Evolutionary conservation across 768 basidiomycete genomes (phyloP).

Genomic region (Suillus fuscotomentosus): DNA sequence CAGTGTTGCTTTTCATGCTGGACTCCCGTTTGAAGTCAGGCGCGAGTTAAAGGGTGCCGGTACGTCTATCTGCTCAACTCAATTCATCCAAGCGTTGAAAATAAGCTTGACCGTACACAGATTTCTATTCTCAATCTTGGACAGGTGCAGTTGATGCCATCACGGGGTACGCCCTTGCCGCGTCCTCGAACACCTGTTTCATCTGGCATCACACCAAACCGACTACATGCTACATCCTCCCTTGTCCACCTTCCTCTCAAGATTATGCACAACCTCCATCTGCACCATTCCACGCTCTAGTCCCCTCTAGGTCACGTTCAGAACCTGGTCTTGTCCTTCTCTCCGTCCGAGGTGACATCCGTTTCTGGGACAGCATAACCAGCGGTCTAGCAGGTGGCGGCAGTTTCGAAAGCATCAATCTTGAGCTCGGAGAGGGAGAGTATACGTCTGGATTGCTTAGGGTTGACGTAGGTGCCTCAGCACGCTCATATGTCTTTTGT

Average conservation of each 20-base stretch:
- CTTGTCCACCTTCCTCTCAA: conserved; percentile 54
- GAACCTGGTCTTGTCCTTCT: conserved; percentile 89
- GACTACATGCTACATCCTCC: conserved; percentile 80
- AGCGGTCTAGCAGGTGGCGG: conserved; percentile 82
- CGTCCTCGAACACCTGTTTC: conserved; percentile 72
- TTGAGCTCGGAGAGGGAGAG: conserved; percentile 48
- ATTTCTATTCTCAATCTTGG: conserved; percentile 66
- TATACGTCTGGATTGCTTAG: conserved; percentile 66
- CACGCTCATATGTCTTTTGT: conserved; percentile 9
- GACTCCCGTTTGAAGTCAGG: conserved; percentile 71
- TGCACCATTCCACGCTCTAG: conserved; percentile 49
- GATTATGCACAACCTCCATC: conserved; percentile 45
- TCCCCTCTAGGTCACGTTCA: conserved; percentile 53
- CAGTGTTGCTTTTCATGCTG: conserved; percentile 63
- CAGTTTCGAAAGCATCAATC: conserved; percentile 48
- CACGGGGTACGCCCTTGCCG: conserved; percentile 74
- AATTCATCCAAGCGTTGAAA: neutral
- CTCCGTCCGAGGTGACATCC: conserved; percentile 65
- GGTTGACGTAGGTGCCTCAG: conserved; percentile 49
- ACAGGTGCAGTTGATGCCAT: conserved; percentile 68
- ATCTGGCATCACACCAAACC: conserved; percentile 83
- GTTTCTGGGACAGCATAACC: conserved; percentile 88
- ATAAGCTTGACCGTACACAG: conserved; percentile 32
- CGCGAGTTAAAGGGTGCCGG: conserved; percentile 70
- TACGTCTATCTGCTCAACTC: conserved; percentile 19